Evolutionary conservation across 2,329 filamentous ascomycete genomes (phyloP).

Genomic region (Aureobasidium sp.): DNA sequence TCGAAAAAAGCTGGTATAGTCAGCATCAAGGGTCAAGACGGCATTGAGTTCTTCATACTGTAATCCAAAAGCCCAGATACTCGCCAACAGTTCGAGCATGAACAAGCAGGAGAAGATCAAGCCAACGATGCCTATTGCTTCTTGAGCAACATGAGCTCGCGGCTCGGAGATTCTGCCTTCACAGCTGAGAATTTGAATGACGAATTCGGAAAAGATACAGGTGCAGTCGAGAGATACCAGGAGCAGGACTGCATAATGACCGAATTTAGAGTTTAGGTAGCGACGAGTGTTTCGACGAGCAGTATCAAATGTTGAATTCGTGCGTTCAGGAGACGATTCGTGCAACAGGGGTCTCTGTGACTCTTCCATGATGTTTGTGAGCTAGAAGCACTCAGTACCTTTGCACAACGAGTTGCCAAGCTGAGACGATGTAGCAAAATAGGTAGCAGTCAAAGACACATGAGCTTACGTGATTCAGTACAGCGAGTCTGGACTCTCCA

Average conservation of each 20-base stretch:
- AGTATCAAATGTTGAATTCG: background rate
- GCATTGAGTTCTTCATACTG: constrained; percentile 34
- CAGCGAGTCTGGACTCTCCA: background rate
- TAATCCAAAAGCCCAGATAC: constrained; percentile 54
- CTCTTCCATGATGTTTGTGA: background rate
- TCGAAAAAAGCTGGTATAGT: constrained; percentile 25
- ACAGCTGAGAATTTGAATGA: constrained; percentile 43
- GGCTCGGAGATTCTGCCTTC: constrained; percentile 28
- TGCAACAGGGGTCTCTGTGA: background rate
- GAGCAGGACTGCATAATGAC: constrained; percentile 42
- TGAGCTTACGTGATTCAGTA: background rate
- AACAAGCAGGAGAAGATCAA: constrained; percentile 57
- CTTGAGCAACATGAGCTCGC: constrained; percentile 26
- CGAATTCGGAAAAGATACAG: constrained; percentile 46
- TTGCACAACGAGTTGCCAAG: background rate
- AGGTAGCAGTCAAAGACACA: background rate
- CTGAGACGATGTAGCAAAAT: background rate
- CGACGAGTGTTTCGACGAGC: constrained; percentile 22
- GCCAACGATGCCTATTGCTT: constrained; percentile 44
- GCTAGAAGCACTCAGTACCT: background rate
- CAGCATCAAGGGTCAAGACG: background rate
- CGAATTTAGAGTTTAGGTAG: constrained; percentile 39
- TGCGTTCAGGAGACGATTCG: background rate
- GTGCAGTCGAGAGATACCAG: constrained; percentile 44
- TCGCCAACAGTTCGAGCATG: constrained; percentile 52